phyloP scores from a whole-genome alignment of 2,329 filamentous ascomycete species.

The Hawksworthiomyces lignivorus region DNA sequence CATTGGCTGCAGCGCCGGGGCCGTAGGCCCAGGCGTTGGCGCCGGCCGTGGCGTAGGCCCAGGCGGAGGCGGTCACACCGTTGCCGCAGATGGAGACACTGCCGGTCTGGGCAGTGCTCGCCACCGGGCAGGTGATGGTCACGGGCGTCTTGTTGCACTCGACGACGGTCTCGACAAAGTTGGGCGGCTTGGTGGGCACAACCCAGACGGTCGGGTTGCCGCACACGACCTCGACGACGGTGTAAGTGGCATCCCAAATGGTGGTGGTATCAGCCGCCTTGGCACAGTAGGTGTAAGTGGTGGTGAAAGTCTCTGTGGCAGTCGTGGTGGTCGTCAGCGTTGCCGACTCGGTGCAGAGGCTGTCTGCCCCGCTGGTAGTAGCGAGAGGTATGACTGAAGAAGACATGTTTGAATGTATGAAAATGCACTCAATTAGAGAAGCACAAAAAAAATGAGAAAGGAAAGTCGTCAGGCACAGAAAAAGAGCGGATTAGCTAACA shows the following conservation, averaged over 20 bases:
- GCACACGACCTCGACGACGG: constrained; percentile 31
- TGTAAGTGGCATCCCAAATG: constrained; percentile 33
- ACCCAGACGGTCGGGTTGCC: constrained; percentile 35
- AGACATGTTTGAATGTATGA: no score
- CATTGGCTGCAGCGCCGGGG: not conserved
- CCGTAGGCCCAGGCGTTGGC: not conserved
- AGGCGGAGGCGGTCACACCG: constrained; percentile 14
- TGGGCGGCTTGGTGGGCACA: constrained; percentile 19
- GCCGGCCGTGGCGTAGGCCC: constrained; percentile 1
- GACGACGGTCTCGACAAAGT: constrained; percentile 17
- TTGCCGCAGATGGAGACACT: constrained; percentile 9
- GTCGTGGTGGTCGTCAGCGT: constrained; percentile 17
- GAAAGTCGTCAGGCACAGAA: no score
- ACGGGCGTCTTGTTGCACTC: constrained; percentile 8
- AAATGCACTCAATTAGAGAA: no score
- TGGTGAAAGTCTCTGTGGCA: constrained; percentile 25
- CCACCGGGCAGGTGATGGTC: constrained; percentile 14
- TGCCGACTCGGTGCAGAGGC: not conserved
- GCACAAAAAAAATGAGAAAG: constrained; percentile 17
- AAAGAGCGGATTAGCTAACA: not conserved
- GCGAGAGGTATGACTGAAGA: constrained; percentile 19
- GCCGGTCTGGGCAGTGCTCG: constrained; percentile 5
- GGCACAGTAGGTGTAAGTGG: constrained; percentile 29
- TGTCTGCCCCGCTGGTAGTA: no score
- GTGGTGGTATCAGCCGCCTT: constrained; percentile 30